Percentiles rank a stretch among this genome's conserved stretches.
Evolutionary conservation across 148 eudicot genomes (phyloP).

Genomic region (Fagopyrum tataricum): DNA sequence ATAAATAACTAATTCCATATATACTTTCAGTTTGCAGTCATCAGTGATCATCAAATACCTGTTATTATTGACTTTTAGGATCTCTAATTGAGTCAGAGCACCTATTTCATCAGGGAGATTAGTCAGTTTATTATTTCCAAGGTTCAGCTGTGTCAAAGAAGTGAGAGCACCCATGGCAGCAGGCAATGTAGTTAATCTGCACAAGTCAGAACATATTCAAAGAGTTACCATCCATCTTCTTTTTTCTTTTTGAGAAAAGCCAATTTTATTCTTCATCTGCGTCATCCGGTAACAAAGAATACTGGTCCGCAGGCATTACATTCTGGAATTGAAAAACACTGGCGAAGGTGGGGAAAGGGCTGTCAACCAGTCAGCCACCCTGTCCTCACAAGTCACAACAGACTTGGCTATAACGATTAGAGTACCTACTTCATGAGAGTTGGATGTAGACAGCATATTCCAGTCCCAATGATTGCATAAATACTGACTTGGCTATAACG

Average conservation of each 20-base stretch:
- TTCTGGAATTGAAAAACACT: too few species aligned
- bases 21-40: neutral
- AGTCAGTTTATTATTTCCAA: constrained; percentile 52
- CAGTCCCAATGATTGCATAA: neutral
- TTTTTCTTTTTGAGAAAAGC: too few species aligned
- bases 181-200: constrained; percentile 74
- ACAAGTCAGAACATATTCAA: constrained; percentile 12
- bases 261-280: too few species aligned
- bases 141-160: constrained; percentile 48
- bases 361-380: too few species aligned
- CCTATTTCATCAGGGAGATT: constrained; percentile 66
- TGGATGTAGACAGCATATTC: neutral
- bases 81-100: constrained; percentile 44
- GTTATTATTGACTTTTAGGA: constrained; percentile 63
- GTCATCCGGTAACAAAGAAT: too few species aligned
- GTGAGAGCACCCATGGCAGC: constrained; percentile 64
- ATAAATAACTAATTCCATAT: neutral
- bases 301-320: too few species aligned
- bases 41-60: constrained; percentile 31
- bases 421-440: neutral
- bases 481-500: neutral
- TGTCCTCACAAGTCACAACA: too few species aligned
- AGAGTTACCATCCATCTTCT: neutral
- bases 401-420: too few species aligned
- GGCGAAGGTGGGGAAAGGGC: too few species aligned